Percentiles rank a stretch among this genome's conserved stretches.
These are phyloP conservation scores for Dillenia suffruticosa DNA, from an alignment of 164 flowering plant species.

Conservation along the genomic window DNA sequence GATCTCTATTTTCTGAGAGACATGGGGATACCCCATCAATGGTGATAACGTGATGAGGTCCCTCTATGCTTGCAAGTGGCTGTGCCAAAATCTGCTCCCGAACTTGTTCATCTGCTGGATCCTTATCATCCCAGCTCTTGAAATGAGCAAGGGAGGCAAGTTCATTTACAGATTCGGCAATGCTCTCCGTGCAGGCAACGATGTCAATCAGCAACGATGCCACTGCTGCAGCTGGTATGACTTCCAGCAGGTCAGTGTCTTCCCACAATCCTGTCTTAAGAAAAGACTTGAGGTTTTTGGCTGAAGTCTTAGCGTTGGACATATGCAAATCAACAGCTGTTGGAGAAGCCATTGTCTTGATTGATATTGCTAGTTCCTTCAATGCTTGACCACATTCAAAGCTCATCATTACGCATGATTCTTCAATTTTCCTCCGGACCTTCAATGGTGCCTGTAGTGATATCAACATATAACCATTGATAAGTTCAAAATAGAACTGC, in stretches of 20 bases:
- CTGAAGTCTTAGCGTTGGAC: slow-evolving; percentile 27
- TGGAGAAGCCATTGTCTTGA: slow-evolving; percentile 35
- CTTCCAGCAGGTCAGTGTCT: slow-evolving; percentile 28
- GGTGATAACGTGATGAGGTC: slow-evolving; percentile 10
- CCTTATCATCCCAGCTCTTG: slow-evolving; percentile 13
- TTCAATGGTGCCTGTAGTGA: slow-evolving; percentile 34
- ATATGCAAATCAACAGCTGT: slow-evolving; percentile 21
- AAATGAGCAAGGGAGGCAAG: slow-evolving; percentile 44
- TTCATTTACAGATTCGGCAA: slow-evolving; percentile 43
- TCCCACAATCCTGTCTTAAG: slow-evolving; percentile 28
- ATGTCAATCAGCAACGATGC: slow-evolving; percentile 52
- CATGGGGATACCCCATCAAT: neutral
- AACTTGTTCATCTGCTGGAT: no score
- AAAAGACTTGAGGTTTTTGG: slow-evolving; percentile 29
- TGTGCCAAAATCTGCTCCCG: neutral
- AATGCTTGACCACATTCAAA: slow-evolving; percentile 38
- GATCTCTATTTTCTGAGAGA: slow-evolving; percentile 1
- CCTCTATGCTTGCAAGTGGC: neutral
- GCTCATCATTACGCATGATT: slow-evolving; percentile 42
- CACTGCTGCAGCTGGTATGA: slow-evolving; percentile 38
- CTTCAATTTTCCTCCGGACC: slow-evolving; percentile 34
- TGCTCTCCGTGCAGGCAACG: slow-evolving; percentile 35
- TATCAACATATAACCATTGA: neutral
- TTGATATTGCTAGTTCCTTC: slow-evolving; percentile 36
- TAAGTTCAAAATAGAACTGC: no score